phyloP scores from a whole-genome alignment of 2,329 filamentous ascomycete genomes.

The Myriosclerotinia scirpicola region DNA sequence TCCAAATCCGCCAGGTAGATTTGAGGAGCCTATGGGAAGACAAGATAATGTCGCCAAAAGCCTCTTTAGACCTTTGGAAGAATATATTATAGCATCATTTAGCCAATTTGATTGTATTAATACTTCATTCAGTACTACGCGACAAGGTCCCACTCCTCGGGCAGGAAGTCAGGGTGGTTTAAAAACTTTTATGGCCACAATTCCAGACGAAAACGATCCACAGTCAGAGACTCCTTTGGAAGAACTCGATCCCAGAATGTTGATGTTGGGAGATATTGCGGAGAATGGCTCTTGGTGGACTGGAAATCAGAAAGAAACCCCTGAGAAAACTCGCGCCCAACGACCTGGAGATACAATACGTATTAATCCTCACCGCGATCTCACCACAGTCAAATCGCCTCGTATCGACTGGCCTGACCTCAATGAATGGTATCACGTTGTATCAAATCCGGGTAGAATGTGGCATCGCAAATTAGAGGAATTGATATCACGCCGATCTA shows the following conservation, averaged over 20 bases:
- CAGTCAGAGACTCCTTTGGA: slow-evolving; percentile 44
- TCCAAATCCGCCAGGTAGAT: slow-evolving; percentile 8
- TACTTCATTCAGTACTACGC: slow-evolving; percentile 64
- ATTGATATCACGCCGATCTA: slow-evolving; percentile 43
- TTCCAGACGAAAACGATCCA: slow-evolving; percentile 39
- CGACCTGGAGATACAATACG: slow-evolving; percentile 27
- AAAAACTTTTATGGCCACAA: slow-evolving; percentile 31
- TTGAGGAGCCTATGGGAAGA: slow-evolving; percentile 39
- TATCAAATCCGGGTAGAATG: slow-evolving; percentile 64
- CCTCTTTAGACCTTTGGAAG: slow-evolving; percentile 75
- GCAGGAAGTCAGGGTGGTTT: slow-evolving; percentile 37
- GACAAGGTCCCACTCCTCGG: slow-evolving; percentile 41
- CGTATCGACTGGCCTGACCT: slow-evolving; percentile 74
- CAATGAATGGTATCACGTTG: slow-evolving; percentile 69
- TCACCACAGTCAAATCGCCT: slow-evolving; percentile 61
- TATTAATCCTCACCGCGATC: slow-evolving; percentile 33
- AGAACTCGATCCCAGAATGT: slow-evolving; percentile 71
- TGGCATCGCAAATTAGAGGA: slow-evolving; percentile 64
- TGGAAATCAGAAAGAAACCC: slow-evolving; percentile 51
- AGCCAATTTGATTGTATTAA: slow-evolving; percentile 72
- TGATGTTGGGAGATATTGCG: slow-evolving; percentile 72
- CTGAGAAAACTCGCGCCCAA: slow-evolving; percentile 40
- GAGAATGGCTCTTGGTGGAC: slow-evolving; percentile 86
- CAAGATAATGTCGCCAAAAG: slow-evolving; percentile 45
- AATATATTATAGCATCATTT: slow-evolving; percentile 71